These are phyloP conservation scores for Carpinus fangiana DNA, from an alignment of 306 rosid genomes.

Conservation along the genomic window DNA sequence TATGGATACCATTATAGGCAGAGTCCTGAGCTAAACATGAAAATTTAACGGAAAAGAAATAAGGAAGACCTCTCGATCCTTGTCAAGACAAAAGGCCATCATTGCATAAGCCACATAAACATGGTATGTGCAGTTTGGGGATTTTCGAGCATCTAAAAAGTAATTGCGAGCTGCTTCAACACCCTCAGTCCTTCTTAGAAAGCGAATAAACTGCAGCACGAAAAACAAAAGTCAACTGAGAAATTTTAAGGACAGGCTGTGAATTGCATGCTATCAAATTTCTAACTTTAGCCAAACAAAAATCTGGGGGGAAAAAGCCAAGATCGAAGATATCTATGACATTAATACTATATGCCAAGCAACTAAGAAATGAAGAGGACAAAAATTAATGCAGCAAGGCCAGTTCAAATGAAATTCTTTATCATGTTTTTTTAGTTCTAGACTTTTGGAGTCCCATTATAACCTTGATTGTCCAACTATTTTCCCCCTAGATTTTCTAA, in stretches of 20 bases:
- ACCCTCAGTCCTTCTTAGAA: constrained; percentile 89
- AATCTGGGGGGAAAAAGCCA: background rate
- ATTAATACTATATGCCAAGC: background rate
- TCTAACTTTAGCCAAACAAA: constrained; percentile 1
- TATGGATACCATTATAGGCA: constrained; percentile 1
- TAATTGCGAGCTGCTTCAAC: constrained; percentile 97
- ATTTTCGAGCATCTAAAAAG: constrained; percentile 92
- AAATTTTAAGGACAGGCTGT: background rate
- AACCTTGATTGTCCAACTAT: background rate
- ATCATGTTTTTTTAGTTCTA: background rate
- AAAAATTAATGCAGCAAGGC: background rate
- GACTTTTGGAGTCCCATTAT: background rate
- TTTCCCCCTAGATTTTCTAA: background rate
- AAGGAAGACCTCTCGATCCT: constrained; percentile 83
- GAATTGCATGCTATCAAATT: background rate
- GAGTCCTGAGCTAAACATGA: constrained; percentile 7
- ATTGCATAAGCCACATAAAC: constrained; percentile 94
- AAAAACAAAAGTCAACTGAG: constrained; percentile 29
- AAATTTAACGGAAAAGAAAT: constrained; percentile 10
- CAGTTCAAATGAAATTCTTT: background rate
- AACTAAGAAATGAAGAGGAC: background rate
- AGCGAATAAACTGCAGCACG: constrained; percentile 86
- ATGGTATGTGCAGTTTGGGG: constrained; percentile 83
- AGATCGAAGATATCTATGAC: background rate
- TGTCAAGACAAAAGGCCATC: constrained; percentile 92